Evolutionary conservation across 139 green algal species (phyloP), one percentile per base, ranked within the genome.

Genomic region (Volvox africanus): DNA sequence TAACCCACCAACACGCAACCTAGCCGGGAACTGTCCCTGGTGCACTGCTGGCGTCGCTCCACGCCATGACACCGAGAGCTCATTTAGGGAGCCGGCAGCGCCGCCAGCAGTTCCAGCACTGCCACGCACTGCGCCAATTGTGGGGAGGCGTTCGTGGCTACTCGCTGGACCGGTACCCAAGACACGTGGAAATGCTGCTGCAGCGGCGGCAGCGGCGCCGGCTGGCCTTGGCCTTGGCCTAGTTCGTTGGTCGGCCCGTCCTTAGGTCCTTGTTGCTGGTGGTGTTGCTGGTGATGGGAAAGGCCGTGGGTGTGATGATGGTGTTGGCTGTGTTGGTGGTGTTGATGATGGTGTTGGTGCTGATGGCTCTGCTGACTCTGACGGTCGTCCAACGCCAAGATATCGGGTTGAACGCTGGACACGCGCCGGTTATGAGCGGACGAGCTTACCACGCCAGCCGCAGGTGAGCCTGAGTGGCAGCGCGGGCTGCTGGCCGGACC

Each of bases 41-140:
- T 55, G 44, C 44, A 9, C 44, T 55, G 44, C 44, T 55, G 44
- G 44, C 44, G 44, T 55, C 44, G 44, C 44, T 55, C 44, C 5
- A 55, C 5, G 5, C 44, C 44, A 5, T 55, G 44, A 55, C 44
- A 55, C 44, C 44, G 44, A 55, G 44, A 55, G 44, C 44, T 55
- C 65, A 2, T 21, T 80, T 33, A 89, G 11, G 67, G 36, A 30
- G 71, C n/a, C 35, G 78, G 61, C 77, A 91, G 37, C 81, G 85
- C 69, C 2, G 82, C 89, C 61, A 92, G 82, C 82, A 92, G 67
- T 75, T 92, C 89, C 55, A 92, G 73, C 61, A 92, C 73, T 28
- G 82, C 89, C 17, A 87, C 82, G 55, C 61, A 81, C 44, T 37
- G 30, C 5, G 61, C 35, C 16, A 71, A 71, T 50, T 71, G 69